Evolutionary conservation across 2,329 filamentous ascomycete genomes (phyloP), one percentile per base, ranked within the genome.

Genomic region (Uncinocarpus reesii): DNA sequence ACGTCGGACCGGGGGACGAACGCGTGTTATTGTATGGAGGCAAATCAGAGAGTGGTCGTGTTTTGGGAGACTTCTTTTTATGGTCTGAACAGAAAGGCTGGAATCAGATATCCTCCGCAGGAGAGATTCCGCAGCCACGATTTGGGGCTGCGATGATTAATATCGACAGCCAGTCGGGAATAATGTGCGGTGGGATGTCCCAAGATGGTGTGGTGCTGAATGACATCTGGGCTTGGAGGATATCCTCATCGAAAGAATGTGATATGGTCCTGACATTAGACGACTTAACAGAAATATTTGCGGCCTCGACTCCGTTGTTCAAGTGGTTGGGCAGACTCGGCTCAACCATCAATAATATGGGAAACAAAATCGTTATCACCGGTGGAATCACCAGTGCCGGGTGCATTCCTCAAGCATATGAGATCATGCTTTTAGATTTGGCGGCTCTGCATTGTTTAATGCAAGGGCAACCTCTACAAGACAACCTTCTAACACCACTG

Each of bases 171-270:
- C 74, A 73, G 48, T 57, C 64, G 36, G 88, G 88, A 0, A 62
- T 90, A 1, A 56, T 92, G 1, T 70, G 79, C 15, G 88, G 88
- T 15, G 89, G 89, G 0, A 81, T 93, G 58, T 71, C 73, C 18
- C 66, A 67, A 32, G 74, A 82, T 60, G 85, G 83, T 2, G 69
- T 74, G 7, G 70, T 93, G 11, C 66, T 79, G 16, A 68, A 75
- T 35, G 77, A 81, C 49, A 69, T 81, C 11, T 82, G 83, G 70
- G 66, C 69, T 42, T 93, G 86, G 85, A 69, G 65, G 37, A 59
- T 83, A 44, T 65, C 69, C 29, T 60, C 65, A 21, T 60, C 64
- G n/a, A 58, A 63, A 36, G 48, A 63, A 57, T 65, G 60, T 13
- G 55, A 53, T 3, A 38, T 59, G 1, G 52, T 51, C 15, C 21